Conservation (phyloP, 2,329 filamentous ascomycete species). For the Apiospora kogelbergensis region DNA sequence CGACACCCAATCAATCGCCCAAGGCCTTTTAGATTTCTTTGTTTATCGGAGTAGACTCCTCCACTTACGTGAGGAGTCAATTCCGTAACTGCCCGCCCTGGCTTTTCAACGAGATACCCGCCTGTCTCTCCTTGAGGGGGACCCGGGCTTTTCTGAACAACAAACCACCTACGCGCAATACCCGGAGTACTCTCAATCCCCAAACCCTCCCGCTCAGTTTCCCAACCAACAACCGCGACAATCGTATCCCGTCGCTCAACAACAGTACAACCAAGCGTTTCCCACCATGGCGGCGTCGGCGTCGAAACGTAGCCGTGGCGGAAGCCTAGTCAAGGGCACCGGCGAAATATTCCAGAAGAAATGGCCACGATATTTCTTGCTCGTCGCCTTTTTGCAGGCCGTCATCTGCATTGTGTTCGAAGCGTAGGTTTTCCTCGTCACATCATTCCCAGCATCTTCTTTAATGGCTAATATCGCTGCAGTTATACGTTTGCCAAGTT, state of each 20-base stretch:
- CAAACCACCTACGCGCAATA: conserved; percentile 17
- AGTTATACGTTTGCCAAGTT: conserved; percentile 92
- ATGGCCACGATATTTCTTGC: conserved; percentile 88
- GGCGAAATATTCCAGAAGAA: conserved; percentile 79
- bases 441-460: conserved; percentile 10
- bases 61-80: conserved; percentile 26
- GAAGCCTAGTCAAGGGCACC: conserved; percentile 39
- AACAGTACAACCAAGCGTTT: conserved; percentile 31
- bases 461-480: conserved; percentile 12
- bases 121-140: conserved; percentile 43
- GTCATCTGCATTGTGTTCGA: conserved; percentile 80
- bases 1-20: neutral
- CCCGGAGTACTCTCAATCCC: conserved; percentile 10
- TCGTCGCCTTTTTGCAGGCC: conserved; percentile 73
- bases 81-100: conserved; percentile 40
- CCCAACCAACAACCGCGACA: conserved; percentile 13
- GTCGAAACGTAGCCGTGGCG: conserved; percentile 31
- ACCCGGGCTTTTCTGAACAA: conserved; percentile 29
- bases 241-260: conserved; percentile 19
- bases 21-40: neutral
- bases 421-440: conserved; percentile 59
- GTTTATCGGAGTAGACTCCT: conserved; percentile 13
- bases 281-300: conserved; percentile 34
- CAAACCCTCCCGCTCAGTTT: neutral
- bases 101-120: conserved; percentile 45